Conservation (phyloP, 495 filamentous ascomycete genomes). For the Eremomyces bilateralis region DNA sequence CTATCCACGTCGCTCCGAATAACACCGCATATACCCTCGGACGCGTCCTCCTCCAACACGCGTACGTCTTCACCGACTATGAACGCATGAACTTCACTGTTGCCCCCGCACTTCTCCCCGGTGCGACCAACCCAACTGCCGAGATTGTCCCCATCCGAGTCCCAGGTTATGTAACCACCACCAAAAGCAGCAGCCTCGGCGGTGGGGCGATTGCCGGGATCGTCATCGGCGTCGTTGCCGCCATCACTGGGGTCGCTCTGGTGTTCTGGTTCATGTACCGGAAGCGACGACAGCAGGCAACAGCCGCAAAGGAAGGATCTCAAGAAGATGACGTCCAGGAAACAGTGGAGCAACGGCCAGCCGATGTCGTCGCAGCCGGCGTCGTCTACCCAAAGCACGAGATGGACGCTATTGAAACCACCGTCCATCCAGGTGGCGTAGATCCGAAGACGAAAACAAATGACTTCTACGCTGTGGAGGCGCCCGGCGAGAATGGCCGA, state of each 20-base stretch:
- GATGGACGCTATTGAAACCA: too few relatives aligned
- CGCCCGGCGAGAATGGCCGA: too few relatives aligned
- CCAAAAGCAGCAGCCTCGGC: constrained; percentile 4
- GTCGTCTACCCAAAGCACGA: too few relatives aligned
- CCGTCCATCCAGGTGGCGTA: too few relatives aligned
- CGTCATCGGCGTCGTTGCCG: constrained; percentile 9
- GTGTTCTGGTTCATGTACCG: constrained; percentile 6
- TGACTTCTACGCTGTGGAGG: too few relatives aligned
- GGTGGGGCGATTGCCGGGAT: constrained; percentile 11
- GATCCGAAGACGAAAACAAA: too few relatives aligned
- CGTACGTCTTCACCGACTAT: constrained; percentile 18
- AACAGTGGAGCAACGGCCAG: too few relatives aligned
- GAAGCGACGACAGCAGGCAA: constrained; percentile 3
- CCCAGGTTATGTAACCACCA: not conserved
- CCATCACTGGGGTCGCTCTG: constrained; percentile 3
- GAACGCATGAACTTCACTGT: constrained; percentile 15
- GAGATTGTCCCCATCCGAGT: constrained; percentile 6
- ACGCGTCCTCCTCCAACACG: constrained; percentile 18
- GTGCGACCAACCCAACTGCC: constrained; percentile 1
- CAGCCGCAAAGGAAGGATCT: too few relatives aligned
- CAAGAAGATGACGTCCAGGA: too few relatives aligned
- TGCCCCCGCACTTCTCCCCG: constrained; percentile 7
- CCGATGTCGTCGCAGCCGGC: too few relatives aligned
- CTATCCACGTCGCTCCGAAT: constrained; percentile 14
- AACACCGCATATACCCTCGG: constrained; percentile 14